Base-by-base conservation (phyloP, 164 flowering plant species). In the Pachysandra terminalis region DNA sequence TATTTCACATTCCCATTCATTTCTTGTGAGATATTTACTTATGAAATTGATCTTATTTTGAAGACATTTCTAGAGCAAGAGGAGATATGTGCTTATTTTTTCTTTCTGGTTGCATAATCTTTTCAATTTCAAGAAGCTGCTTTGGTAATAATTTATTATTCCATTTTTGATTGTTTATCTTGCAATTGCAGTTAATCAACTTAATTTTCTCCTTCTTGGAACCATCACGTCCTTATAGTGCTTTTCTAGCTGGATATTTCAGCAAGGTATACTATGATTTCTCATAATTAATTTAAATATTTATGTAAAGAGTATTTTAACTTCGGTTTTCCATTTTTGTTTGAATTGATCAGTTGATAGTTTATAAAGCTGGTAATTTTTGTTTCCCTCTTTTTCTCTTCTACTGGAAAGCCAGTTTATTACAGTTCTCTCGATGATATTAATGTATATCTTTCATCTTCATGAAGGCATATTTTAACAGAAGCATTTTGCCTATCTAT, bases 141-240 rank as follows among this genome's bases (percentile, higher is more conserved):
- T 22, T 37, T 16, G 25, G 51, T 23, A 49, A 37, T 48, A 48
- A 22, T 48, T 53, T 51, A 5, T 19, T 25, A 21, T 65, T 72
- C 55, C 63, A 13, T 68, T 56, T 59, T 26, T 19, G 9, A 25
- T 5, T 77, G 12, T 41, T 67, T 55, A 41, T 54, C 41, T 24
- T 74, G 52, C 25, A 10, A 22, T 68, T 85, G 79, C 96, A 95
- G 99, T 77, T 92, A 48, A 89, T 95, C 98, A 65, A 92, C 81
- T 75, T 95, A 51, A 93, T 92, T 61, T 95, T 95, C 80, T 90
- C 97, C 59, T 95, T 90, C 78, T 80, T 95, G 93, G 93, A 90
- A 73, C 96, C 97, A 63, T 79, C 80, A 66, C 97, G 87, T 61
- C 79, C 85, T 75, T 97, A 92, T 74, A 88, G 97, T 71, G 75